Percentiles rank a stretch among this genome's conserved stretches.
Evolutionary conservation across 495 filamentous ascomycete species (phyloP).

Genomic region (Polyplosphaeria fusca): DNA sequence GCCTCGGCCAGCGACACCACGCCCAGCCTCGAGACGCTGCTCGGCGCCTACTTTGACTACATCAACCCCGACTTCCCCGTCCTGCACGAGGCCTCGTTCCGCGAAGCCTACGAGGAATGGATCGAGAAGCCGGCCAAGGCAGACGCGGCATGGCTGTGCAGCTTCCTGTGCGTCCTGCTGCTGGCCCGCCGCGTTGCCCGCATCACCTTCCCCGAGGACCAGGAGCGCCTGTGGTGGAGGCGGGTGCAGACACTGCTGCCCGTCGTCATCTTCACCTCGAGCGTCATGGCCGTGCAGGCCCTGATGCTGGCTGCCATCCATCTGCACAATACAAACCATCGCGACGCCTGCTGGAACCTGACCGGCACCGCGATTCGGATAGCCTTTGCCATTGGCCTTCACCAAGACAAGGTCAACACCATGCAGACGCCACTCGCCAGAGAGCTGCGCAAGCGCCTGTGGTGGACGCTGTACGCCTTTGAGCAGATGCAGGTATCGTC

Average conservation of each 20-base stretch:
- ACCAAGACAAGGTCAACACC: constrained; percentile 46
- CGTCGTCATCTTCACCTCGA: constrained; percentile 43
- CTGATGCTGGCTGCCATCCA: constrained; percentile 48
- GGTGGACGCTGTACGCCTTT: constrained; percentile 49
- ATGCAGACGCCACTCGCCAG: constrained; percentile 41
- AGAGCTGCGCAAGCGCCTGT: constrained; percentile 48
- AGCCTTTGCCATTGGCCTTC: constrained; percentile 49
- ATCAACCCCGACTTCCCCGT: constrained; percentile 48
- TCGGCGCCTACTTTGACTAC: constrained; percentile 44
- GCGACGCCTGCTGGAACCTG: constrained; percentile 45
- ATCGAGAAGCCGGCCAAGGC: constrained; percentile 19
- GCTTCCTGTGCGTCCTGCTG: constrained; percentile 47
- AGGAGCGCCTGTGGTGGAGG: constrained; percentile 37
- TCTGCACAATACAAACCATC: constrained; percentile 48
- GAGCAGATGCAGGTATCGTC: constrained; percentile 48
- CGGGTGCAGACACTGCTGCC: constrained; percentile 43
- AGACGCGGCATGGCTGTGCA: constrained; percentile 47
- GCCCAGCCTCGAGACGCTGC: constrained; percentile 40
- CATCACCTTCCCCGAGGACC: constrained; percentile 35
- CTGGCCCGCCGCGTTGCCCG: constrained; percentile 39
- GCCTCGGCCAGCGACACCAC: constrained; percentile 10
- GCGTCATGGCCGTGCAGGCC: constrained; percentile 46
- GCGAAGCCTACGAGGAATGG: constrained; percentile 44
- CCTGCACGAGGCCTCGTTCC: constrained; percentile 47
- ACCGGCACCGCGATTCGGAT: constrained; percentile 46